Conservation (phyloP, 768 basidiomycete genomes). For the Clitopilus hobsonii region DNA sequence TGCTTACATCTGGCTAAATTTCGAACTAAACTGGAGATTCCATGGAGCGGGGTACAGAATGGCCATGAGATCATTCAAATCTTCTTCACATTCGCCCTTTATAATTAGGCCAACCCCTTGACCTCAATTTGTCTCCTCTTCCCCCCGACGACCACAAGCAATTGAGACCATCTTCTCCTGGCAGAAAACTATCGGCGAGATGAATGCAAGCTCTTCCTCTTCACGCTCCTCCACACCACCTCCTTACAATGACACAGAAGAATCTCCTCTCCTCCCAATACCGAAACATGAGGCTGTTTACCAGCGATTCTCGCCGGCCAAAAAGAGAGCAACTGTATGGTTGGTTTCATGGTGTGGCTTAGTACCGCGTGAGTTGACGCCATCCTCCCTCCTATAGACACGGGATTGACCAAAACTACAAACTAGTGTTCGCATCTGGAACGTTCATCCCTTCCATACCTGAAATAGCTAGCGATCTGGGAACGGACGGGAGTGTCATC, state of each 20-base stretch:
- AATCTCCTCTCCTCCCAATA: not conserved
- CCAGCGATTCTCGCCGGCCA: constrained; percentile 7
- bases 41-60: too few relatives aligned
- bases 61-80: too few relatives aligned
- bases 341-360: constrained; percentile 14
- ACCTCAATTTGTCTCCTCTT: too few relatives aligned
- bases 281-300: constrained; percentile 7
- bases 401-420: not conserved
- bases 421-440: constrained; percentile 58
- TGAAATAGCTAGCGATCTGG: constrained; percentile 60
- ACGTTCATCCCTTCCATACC: constrained; percentile 72
- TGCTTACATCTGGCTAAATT: too few relatives aligned
- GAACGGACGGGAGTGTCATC: constrained; percentile 47
- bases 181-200: not conserved
- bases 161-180: too few relatives aligned
- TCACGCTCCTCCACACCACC: not conserved
- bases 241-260: not conserved
- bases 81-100: too few relatives aligned
- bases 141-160: too few relatives aligned
- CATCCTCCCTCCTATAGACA: not conserved
- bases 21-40: too few relatives aligned
- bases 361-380: constrained; percentile 29
- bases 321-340: constrained; percentile 6
- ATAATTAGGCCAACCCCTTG: too few relatives aligned
- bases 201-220: not conserved